Evolutionary conservation across 75 land plant species (phyloP).

Genomic region (Cupressus sempervirens): DNA sequence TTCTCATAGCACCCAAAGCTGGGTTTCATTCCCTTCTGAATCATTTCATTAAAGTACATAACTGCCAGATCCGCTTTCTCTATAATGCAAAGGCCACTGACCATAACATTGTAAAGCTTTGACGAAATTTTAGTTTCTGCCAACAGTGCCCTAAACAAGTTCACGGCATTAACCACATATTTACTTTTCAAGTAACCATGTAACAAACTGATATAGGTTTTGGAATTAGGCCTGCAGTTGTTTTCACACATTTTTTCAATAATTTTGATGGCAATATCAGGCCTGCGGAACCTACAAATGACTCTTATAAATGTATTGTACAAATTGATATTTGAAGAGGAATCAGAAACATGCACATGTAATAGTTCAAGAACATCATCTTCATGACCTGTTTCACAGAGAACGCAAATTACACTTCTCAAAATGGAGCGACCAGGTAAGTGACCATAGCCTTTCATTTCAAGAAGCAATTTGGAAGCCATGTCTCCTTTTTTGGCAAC

Average conservation of each 20-base stretch:
- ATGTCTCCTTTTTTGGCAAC: conserved; percentile 28
- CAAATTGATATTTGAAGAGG: neutral
- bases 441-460: conserved; percentile 47
- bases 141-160: conserved; percentile 26
- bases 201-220: conserved; percentile 34
- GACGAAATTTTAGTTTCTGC: conserved; percentile 15
- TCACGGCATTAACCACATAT: conserved; percentile 31
- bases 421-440: conserved; percentile 19
- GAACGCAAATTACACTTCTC: conserved; percentile 26
- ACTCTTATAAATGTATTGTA: conserved; percentile 51
- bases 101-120: conserved; percentile 41
- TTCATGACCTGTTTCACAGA: conserved; percentile 26
- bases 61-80: conserved; percentile 31
- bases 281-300: conserved; percentile 26
- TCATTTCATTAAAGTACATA: conserved; percentile 27
- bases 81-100: conserved; percentile 44
- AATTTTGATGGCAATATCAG: conserved; percentile 29
- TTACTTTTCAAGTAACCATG: conserved; percentile 40
- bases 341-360: conserved; percentile 22
- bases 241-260: conserved; percentile 35
- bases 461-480: conserved; percentile 33
- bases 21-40: conserved; percentile 22
- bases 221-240: conserved; percentile 27
- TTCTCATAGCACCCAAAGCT: conserved; percentile 44
- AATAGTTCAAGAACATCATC: conserved; percentile 28